A percentile compares a stretch with the other conserved stretches of the same genome.
These are phyloP conservation scores for Collybia mongolica DNA, from an alignment of 768 basidiomycete species.

Conservation along the genomic window DNA sequence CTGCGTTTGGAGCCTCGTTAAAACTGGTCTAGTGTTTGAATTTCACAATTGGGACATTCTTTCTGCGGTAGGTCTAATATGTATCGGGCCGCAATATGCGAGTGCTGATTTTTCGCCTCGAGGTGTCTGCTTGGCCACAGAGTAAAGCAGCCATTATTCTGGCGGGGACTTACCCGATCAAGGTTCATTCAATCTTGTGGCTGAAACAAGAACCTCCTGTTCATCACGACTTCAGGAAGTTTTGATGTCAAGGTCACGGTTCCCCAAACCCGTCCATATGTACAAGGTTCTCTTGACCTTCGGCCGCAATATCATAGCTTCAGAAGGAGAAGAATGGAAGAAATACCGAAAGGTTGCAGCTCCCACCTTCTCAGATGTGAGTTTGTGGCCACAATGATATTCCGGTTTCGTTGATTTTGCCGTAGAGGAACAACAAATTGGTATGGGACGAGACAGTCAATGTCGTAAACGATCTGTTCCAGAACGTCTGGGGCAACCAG, in stretches of 20 bases:
- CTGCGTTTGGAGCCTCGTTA: no score
- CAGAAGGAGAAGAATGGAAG: constrained; percentile 67
- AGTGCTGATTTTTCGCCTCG: no score
- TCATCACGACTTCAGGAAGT: constrained; percentile 39
- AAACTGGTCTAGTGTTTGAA: constrained; percentile 28
- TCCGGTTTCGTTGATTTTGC: neutral
- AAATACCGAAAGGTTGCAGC: constrained; percentile 61
- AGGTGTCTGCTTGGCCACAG: no score
- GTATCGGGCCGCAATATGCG: no score
- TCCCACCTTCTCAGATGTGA: constrained; percentile 62
- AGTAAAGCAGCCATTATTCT: no score
- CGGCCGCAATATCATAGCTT: constrained; percentile 59
- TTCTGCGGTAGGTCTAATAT: no score
- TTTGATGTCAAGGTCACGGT: constrained; percentile 43
- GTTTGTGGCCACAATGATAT: neutral
- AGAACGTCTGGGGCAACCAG: constrained; percentile 44
- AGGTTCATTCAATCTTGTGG: no score
- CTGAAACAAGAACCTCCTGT: neutral
- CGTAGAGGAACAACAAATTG: constrained; percentile 42
- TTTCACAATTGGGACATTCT: constrained; percentile 17
- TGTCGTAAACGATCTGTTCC: constrained; percentile 42
- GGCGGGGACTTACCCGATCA: no score
- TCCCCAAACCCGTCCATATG: constrained; percentile 51
- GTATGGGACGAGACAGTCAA: constrained; percentile 46
- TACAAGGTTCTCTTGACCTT: constrained; percentile 48